Evolutionary conservation across 192 early-diverging fungal genomes (phyloP), one percentile per base, ranked within the genome.

Genomic region (Coemansia furcata): DNA sequence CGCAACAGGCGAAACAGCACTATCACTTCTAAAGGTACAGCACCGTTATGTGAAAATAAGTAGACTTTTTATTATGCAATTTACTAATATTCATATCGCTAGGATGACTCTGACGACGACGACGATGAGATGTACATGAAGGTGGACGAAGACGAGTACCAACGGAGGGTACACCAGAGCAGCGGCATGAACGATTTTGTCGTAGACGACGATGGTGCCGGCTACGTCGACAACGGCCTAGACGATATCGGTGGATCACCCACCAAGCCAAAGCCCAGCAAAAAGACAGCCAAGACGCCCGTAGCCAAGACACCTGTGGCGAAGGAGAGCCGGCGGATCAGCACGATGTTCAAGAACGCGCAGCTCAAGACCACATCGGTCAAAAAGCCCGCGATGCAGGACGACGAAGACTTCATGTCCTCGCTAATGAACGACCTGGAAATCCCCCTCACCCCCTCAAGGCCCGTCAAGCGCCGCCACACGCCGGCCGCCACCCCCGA

Each of bases 361-460:
- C 79, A 82, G 12, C 60, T 79, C 44, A 68, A 65, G 36, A 38
- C 70, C 0, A 7, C 63, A 3, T 33, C 55, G 54, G 35, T 29
- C 49, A 61, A 26, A 33, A 36, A 42, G 33, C 37, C 55, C 9
- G 38, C 64, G 0, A 60, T 11, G 10, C 60, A 59, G 37, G 82
- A 78, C 9, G 82, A 84, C 47, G 82, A 84, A 9, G 73, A 62
- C 59, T 84, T 84, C 36, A 79, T 84, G 73, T 63, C 73, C 8
- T 70, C 71, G 42, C 49, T 84, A 40, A 72, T 84, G 43, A 64
- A 68, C 61, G 82, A 68, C 15, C 63, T 84, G 52, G 75, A 83
- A 40, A 59, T 58, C 3, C 74, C 79, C 0, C 33, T 52, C 15
- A 82, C 79, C 4, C 79, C 79, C 11, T 62, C 69, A n/a, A 68